Evolutionary conservation across 768 basidiomycete genomes (phyloP), one percentile per base, ranked within the genome.

Genomic region (Suillus subluteus): DNA sequence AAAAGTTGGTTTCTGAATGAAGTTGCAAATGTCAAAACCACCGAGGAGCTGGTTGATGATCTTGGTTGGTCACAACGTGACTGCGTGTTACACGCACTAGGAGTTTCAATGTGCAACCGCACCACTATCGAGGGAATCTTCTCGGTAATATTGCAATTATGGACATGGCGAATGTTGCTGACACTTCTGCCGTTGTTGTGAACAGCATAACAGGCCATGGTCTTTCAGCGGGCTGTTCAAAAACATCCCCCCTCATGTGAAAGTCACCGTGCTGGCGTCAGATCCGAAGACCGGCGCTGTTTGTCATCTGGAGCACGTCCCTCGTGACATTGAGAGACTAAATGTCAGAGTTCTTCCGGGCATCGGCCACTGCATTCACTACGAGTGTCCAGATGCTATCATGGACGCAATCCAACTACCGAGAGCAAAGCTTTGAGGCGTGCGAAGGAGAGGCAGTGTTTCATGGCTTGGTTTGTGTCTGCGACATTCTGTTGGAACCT

Each of bases 321-420:
- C 44, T 13, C 59, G 63, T 21, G 13, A 30, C 0, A 58, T 71
- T 16, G 21, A 59, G 38, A 40, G 38, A 26, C 5, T 59, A 23
- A 2, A 18, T 59, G 38, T 26, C 16, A 59, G 9, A 11, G 32
- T 64, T 9, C 62, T 76, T 1, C 66, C 69, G 0, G 72, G 73
- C 0, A 68, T 69, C 2, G 66, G 67, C 1, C 75, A 76, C 54
- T 77, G 71, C 68, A 70, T 77, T 30, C 74, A 75, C 30, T 66
- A 35, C n/a, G 75, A 77, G 35, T 62, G 68, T 32, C 74, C 74
- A 0, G 68, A 77, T 9, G 63, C 62, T 32, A 67, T 75, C 0
- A 67, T 76, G 4, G 48, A 69, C 7, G 70, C 65, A 40, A 40
- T 59, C 2, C 58, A 9, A 15, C 15, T 59, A 18, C 38, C 38